These are phyloP conservation scores for Tolypocladium inflatum DNA, from an alignment of 2,329 filamentous ascomycete species.

Conservation along the genomic window DNA sequence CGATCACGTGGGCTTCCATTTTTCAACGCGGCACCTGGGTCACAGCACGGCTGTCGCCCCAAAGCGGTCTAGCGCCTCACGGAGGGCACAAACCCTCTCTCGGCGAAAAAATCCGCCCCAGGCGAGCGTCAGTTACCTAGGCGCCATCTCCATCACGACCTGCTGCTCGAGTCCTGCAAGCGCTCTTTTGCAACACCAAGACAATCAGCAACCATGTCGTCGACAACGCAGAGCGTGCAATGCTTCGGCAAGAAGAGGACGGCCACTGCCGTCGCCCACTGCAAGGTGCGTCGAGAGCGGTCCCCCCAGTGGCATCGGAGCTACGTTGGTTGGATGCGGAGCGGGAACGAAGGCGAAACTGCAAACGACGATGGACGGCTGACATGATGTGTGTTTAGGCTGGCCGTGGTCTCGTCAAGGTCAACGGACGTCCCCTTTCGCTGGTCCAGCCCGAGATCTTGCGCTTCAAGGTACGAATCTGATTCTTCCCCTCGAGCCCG, in stretches of 20 bases:
- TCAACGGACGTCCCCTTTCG: slow-evolving; percentile 92
- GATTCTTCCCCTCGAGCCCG: slow-evolving; percentile 2
- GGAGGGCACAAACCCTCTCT: slow-evolving; percentile 24
- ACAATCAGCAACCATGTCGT: slow-evolving; percentile 56
- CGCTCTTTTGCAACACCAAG: slow-evolving; percentile 6
- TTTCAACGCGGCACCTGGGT: background rate
- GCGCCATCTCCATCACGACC: slow-evolving; percentile 6
- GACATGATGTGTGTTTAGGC: slow-evolving; percentile 17
- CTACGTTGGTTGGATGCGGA: background rate
- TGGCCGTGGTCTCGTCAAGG: slow-evolving; percentile 77
- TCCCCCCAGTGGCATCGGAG: background rate
- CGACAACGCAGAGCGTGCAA: slow-evolving; percentile 72
- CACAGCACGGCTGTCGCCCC: background rate
- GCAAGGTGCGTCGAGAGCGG: slow-evolving; percentile 56
- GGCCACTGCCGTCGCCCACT: slow-evolving; percentile 83
- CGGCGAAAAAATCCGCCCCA: slow-evolving; percentile 11
- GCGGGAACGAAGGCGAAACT: background rate
- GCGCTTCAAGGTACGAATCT: slow-evolving; percentile 75
- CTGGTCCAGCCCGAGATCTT: slow-evolving; percentile 95
- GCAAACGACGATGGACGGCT: background rate
- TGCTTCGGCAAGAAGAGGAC: slow-evolving; percentile 99
- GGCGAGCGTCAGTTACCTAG: background rate
- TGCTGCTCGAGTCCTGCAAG: slow-evolving; percentile 1
- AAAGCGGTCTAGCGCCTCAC: slow-evolving; percentile 16
- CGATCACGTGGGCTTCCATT: slow-evolving; percentile 16